Conservation (phyloP, 352 stramenopile genomes). For the Phytophthora pini region DNA sequence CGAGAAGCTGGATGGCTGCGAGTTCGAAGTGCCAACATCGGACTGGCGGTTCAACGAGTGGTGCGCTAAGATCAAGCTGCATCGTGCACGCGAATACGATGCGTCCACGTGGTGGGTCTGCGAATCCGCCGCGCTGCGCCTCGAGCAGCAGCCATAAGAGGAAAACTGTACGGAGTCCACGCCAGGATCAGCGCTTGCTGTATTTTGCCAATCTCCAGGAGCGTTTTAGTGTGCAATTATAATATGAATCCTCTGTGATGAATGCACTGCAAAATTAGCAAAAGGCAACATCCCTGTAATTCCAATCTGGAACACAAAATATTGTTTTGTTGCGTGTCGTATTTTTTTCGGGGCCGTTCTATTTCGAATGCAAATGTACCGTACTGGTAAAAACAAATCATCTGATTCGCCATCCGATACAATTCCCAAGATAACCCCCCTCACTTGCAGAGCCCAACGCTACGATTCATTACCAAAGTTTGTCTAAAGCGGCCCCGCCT, state of each 20-base stretch:
- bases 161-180: constrained; percentile 7
- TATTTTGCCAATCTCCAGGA: not conserved
- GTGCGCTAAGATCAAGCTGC: constrained; percentile 23
- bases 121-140: constrained; percentile 10
- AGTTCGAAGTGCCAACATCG: constrained; percentile 27
- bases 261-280: too few species aligned
- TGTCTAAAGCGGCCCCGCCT: too few species aligned
- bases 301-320: not conserved
- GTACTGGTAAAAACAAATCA: constrained; percentile 2
- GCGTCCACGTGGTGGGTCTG: constrained; percentile 27
- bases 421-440: not conserved
- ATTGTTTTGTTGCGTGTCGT: not conserved
- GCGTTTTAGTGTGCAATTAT: too few species aligned
- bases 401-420: constrained; percentile 3
- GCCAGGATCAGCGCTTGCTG: constrained; percentile 16
- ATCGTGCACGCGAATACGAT: constrained; percentile 12
- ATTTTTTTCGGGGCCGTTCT: constrained; percentile 10
- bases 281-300: too few species aligned
- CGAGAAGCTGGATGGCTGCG: constrained; percentile 14
- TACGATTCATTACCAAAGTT: not conserved
- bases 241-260: too few species aligned
- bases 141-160: constrained; percentile 7
- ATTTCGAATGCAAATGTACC: constrained; percentile 21
- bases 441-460: not conserved
- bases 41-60: constrained; percentile 33